Percentiles rank a stretch among this genome's conserved stretches.
phyloP scores from a whole-genome alignment of 345 rosid genomes.

The Moricandia moricandioides region DNA sequence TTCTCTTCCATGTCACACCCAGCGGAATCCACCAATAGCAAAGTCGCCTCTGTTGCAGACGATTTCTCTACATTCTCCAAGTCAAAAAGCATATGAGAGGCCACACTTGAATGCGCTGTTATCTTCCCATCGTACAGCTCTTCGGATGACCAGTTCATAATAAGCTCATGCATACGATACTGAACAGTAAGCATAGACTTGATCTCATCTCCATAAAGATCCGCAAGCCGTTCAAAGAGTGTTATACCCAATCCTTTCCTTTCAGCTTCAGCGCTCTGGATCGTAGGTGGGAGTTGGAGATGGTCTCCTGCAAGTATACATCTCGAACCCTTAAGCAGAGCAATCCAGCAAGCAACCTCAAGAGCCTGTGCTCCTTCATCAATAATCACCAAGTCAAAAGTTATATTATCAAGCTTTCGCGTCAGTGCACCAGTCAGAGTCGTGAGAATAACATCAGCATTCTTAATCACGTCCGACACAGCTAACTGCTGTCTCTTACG shows the following conservation, averaged over 20 bases:
- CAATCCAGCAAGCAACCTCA: constrained; percentile 96
- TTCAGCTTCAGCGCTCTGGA: constrained; percentile 93
- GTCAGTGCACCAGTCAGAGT: constrained; percentile 89
- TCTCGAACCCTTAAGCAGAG: constrained; percentile 83
- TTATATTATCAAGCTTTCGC: constrained; percentile 60
- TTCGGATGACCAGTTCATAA: constrained; percentile 94
- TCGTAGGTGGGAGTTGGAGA: constrained; percentile 95
- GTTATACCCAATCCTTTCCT: constrained; percentile 90
- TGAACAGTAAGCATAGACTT: constrained; percentile 91
- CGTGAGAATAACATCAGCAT: constrained; percentile 74
- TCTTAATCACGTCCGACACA: constrained; percentile 81
- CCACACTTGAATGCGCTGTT: constrained; percentile 81
- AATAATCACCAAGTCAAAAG: constrained; percentile 88
- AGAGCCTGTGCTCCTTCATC: constrained; percentile 99
- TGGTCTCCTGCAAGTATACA: constrained; percentile 96
- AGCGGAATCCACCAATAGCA: constrained; percentile 77
- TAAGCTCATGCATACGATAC: constrained; percentile 96
- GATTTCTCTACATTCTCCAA: constrained; percentile 64
- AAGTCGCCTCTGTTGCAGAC: constrained; percentile 77
- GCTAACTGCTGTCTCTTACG: constrained; percentile 97
- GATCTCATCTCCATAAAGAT: constrained; percentile 73
- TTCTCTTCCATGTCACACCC: constrained; percentile 99
- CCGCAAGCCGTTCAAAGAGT: constrained; percentile 87
- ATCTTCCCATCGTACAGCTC: constrained; percentile 82
- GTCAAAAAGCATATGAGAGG: constrained; percentile 80